Percentiles rank a stretch among this genome's conserved stretches.
phyloP scores from a whole-genome alignment of 345 rosid genomes.

The Aethionema arabicum region DNA sequence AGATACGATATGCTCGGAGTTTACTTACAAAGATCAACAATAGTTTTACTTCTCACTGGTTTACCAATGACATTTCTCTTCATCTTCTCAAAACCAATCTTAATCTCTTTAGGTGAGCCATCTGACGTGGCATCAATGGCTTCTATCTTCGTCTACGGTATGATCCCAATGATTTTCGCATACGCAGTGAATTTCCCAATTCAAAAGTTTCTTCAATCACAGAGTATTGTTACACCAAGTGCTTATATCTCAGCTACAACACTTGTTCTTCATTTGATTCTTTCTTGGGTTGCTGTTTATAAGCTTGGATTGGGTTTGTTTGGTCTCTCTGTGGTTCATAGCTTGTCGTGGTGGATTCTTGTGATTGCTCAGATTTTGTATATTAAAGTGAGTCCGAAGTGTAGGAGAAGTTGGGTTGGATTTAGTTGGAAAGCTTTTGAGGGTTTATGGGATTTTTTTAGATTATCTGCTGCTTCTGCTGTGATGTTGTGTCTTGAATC shows the following conservation, averaged over 20 bases:
- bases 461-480: slow-evolving; percentile 59
- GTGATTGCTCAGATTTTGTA: slow-evolving; percentile 53
- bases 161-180: slow-evolving; percentile 68
- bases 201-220: slow-evolving; percentile 63
- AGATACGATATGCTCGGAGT: slow-evolving; percentile 63
- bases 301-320: slow-evolving; percentile 47
- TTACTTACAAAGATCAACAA: slow-evolving; percentile 66
- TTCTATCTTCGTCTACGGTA: slow-evolving; percentile 54
- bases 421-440: slow-evolving; percentile 52
- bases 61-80: slow-evolving; percentile 53
- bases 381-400: slow-evolving; percentile 45
- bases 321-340: slow-evolving; percentile 48
- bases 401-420: slow-evolving; percentile 56
- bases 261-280: slow-evolving; percentile 43
- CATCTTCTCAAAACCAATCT: slow-evolving; percentile 49
- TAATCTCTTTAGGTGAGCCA: slow-evolving; percentile 57
- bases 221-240: slow-evolving; percentile 62
- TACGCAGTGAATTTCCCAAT: slow-evolving; percentile 65
- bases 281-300: slow-evolving; percentile 54
- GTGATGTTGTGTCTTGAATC: slow-evolving; percentile 62
- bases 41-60: slow-evolving; percentile 50
- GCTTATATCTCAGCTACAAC: slow-evolving; percentile 60
- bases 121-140: slow-evolving; percentile 57
- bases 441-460: slow-evolving; percentile 49
- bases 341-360: slow-evolving; percentile 64